phyloP scores from a whole-genome alignment of 2,329 filamentous ascomycete genomes.

The Aspergillus luchuensis region DNA sequence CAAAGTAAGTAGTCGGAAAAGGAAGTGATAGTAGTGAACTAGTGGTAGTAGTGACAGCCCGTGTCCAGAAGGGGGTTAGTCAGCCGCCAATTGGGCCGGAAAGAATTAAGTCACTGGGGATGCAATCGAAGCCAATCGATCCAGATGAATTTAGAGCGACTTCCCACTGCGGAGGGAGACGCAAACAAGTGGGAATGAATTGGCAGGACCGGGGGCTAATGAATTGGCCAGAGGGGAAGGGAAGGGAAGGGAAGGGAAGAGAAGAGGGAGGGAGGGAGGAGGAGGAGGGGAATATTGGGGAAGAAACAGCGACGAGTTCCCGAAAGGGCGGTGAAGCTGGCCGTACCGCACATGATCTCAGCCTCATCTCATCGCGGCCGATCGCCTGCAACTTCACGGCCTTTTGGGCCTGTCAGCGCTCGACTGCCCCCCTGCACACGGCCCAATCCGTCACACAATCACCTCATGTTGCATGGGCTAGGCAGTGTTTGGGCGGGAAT shows the following conservation, averaged over 20 bases:
- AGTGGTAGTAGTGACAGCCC: background rate
- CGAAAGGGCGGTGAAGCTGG: conserved; percentile 30
- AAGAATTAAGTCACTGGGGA: background rate
- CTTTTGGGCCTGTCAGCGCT: conserved; percentile 5
- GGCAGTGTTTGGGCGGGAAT: background rate
- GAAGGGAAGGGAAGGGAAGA: conserved; percentile 16
- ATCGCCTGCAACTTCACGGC: background rate
- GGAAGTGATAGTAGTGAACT: background rate
- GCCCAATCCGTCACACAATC: conserved; percentile 3
- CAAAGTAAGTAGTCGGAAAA: no score
- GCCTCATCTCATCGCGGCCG: conserved; percentile 18
- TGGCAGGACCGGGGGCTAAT: background rate
- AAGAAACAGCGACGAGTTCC: conserved; percentile 15
- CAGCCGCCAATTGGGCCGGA: background rate
- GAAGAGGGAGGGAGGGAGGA: conserved; percentile 22
- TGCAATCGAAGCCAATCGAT: background rate
- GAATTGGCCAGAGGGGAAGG: conserved; percentile 6
- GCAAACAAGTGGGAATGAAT: no score
- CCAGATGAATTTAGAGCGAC: no score
- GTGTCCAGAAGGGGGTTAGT: background rate
- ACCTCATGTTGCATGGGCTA: conserved; percentile 5
- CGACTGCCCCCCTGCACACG: background rate
- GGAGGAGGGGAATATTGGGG: conserved; percentile 14
- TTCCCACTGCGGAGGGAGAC: background rate
- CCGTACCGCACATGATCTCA: conserved; percentile 27